Evolutionary conservation across 2,329 filamentous ascomycete genomes (phyloP).

Genomic region (Exophiala dermatitidis): DNA sequence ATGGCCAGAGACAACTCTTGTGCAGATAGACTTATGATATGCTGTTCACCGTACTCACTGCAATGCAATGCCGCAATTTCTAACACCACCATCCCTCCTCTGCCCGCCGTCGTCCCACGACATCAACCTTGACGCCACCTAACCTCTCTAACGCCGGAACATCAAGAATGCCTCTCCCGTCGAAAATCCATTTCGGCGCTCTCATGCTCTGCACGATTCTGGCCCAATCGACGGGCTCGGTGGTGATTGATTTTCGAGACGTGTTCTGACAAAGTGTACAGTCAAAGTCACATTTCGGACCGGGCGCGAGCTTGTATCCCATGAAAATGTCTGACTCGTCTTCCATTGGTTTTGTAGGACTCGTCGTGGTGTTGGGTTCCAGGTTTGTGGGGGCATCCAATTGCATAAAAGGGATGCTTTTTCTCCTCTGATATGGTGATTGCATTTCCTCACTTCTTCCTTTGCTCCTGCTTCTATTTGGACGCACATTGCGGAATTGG

Average conservation of each 20-base stretch:
- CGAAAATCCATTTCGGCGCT: conserved; percentile 46
- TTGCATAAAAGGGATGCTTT: neutral
- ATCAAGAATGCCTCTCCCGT: conserved; percentile 39
- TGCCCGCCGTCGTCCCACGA: conserved; percentile 27
- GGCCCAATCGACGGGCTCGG: conserved; percentile 40
- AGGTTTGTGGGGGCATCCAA: no score
- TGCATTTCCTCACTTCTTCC: neutral
- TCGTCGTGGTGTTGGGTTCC: no score
- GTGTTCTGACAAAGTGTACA: conserved; percentile 25
- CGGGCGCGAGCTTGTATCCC: neutral
- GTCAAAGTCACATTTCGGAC: conserved; percentile 16
- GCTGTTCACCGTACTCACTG: no score
- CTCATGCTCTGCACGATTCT: conserved; percentile 41
- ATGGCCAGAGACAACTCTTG: no score
- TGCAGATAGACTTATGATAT: no score
- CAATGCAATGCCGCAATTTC: conserved; percentile 7
- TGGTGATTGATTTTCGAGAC: conserved; percentile 16
- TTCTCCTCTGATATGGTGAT: neutral
- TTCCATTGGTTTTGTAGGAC: no score
- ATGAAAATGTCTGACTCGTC: no score
- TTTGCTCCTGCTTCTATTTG: neutral
- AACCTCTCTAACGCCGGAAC: conserved; percentile 32
- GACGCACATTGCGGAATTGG: conserved; percentile 39
- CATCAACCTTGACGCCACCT: conserved; percentile 34
- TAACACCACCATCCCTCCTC: conserved; percentile 3